Percentiles rank a stretch among this genome's conserved stretches.
Conservation (phyloP, 2,329 filamentous ascomycete species). For the Grosmannia penicillata region DNA sequence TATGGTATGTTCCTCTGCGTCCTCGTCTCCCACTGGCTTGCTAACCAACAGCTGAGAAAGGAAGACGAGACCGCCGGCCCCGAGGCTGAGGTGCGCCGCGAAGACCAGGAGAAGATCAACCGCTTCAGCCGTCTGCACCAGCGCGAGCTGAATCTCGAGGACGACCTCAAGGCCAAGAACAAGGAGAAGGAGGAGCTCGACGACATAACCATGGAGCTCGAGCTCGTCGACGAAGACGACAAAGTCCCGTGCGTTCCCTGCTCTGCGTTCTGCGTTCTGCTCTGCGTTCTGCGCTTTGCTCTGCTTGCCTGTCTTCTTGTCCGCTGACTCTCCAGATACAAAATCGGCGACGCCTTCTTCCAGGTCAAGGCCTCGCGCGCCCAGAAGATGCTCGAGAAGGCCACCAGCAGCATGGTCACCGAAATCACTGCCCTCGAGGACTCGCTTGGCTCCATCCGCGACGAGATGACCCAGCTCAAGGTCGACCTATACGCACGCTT, state of each 20-base stretch:
- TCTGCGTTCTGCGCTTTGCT: neutral
- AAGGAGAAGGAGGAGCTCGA: slow-evolving; percentile 98
- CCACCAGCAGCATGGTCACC: slow-evolving; percentile 58
- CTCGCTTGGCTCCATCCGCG: slow-evolving; percentile 56
- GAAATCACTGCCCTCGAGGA: slow-evolving; percentile 67
- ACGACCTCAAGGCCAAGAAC: slow-evolving; percentile 70
- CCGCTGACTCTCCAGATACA: slow-evolving; percentile 49
- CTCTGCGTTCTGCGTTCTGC: neutral
- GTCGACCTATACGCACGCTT: slow-evolving; percentile 88
- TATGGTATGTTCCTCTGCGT: slow-evolving; percentile 38
- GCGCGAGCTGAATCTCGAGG: slow-evolving; percentile 63
- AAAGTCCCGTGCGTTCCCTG: slow-evolving; percentile 60
- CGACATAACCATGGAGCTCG: slow-evolving; percentile 78
- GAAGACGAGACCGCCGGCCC: slow-evolving; percentile 67
- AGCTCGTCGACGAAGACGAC: slow-evolving; percentile 62
- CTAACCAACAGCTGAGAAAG: slow-evolving; percentile 57
- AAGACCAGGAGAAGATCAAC: slow-evolving; percentile 99
- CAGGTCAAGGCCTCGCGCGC: slow-evolving; percentile 72
- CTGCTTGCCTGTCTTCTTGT: neutral
- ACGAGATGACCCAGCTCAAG: slow-evolving; percentile 84
- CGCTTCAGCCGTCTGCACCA: slow-evolving; percentile 90
- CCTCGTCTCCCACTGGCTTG: neutral
- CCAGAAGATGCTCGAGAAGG: slow-evolving; percentile 64
- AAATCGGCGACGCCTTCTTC: slow-evolving; percentile 92
- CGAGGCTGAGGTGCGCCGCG: slow-evolving; percentile 85